These are phyloP conservation scores for Xylariaceae sp. DNA, from an alignment of 2,329 filamentous ascomycete genomes.

Conservation along the genomic window DNA sequence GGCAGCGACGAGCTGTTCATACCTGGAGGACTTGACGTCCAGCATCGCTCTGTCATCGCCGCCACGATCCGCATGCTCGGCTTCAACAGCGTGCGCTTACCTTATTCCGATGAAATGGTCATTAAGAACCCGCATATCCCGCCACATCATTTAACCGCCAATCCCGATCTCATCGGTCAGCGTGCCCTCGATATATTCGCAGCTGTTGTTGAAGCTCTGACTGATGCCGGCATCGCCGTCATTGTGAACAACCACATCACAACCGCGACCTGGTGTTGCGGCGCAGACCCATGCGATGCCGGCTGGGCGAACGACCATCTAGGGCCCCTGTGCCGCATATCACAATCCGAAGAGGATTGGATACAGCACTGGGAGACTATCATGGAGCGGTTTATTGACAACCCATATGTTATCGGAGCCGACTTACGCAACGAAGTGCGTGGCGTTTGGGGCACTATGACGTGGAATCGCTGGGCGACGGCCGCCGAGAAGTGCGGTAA, in stretches of 20 bases:
- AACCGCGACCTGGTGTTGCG: slow-evolving; percentile 71
- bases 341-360: slow-evolving; percentile 69
- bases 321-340: slow-evolving; percentile 63
- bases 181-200: slow-evolving; percentile 66
- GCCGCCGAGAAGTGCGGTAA: slow-evolving; percentile 70
- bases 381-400: slow-evolving; percentile 63
- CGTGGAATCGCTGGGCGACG: slow-evolving; percentile 67
- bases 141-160: slow-evolving; percentile 58
- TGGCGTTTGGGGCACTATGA: slow-evolving; percentile 72
- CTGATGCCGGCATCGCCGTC: slow-evolving; percentile 66
- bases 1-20: slow-evolving; percentile 71
- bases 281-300: slow-evolving; percentile 69
- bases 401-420: slow-evolving; percentile 68
- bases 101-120: slow-evolving; percentile 73
- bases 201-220: slow-evolving; percentile 64
- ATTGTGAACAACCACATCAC: slow-evolving; percentile 77
- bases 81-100: slow-evolving; percentile 73
- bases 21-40: slow-evolving; percentile 66
- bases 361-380: slow-evolving; percentile 69
- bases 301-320: slow-evolving; percentile 71
- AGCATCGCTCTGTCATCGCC: slow-evolving; percentile 66
- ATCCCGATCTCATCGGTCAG: slow-evolving; percentile 62
- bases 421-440: slow-evolving; percentile 74
- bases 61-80: slow-evolving; percentile 64
- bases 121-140: slow-evolving; percentile 62